A percentile compares a stretch with the other conserved stretches of the same genome.
These are phyloP conservation scores for Leishmania tarentolae DNA, from an alignment of 208 protist species.

Conservation along the genomic window DNA sequence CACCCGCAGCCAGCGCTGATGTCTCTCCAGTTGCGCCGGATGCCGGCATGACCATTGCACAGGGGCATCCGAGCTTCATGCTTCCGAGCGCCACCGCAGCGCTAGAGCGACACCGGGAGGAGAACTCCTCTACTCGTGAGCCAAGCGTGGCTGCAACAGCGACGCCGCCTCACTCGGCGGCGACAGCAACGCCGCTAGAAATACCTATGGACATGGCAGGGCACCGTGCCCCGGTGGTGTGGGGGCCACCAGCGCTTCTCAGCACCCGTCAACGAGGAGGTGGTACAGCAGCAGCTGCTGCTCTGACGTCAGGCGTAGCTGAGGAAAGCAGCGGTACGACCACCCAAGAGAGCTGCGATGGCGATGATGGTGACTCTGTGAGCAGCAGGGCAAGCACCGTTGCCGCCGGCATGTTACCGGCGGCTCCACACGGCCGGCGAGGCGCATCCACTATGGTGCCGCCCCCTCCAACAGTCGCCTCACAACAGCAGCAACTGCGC, in stretches of 20 bases:
- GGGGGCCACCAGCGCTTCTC: neutral
- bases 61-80: neutral
- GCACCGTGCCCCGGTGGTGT: neutral
- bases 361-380: constrained; percentile 9
- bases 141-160: neutral
- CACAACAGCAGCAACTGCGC: neutral
- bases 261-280: neutral
- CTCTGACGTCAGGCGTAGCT: neutral
- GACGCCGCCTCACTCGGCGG: constrained; percentile 5
- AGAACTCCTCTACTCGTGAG: neutral
- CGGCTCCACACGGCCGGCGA: neutral
- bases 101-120: neutral
- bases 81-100: neutral
- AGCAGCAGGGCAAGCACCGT: constrained; percentile 25
- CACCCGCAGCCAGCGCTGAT: neutral
- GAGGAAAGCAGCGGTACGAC: neutral
- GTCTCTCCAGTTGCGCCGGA: neutral
- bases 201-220: neutral
- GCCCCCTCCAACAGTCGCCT: neutral
- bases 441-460: neutral
- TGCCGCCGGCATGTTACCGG: constrained; percentile 15
- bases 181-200: constrained; percentile 5
- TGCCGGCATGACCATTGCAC: neutral
- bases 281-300: neutral
- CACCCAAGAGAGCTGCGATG: neutral